These are phyloP conservation scores for Penicillium sp. DNA, from an alignment of 2,329 filamentous ascomycete genomes.

Conservation along the genomic window DNA sequence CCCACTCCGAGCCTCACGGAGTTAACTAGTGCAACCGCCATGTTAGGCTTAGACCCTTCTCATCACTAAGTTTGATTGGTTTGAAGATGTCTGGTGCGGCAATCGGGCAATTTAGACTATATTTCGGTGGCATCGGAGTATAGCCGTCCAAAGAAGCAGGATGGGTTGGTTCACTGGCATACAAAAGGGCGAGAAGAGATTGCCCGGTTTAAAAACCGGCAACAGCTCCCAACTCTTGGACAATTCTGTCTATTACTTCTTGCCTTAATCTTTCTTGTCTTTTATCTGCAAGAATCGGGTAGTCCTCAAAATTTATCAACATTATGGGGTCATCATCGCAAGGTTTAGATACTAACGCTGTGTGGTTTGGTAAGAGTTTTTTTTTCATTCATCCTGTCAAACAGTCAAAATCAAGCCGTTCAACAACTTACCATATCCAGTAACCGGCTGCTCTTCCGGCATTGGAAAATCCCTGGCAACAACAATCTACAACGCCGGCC, in stretches of 20 bases:
- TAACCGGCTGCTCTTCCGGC: slow-evolving; percentile 53
- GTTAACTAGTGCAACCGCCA: not conserved
- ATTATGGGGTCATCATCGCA: not conserved
- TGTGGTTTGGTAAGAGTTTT: slow-evolving; percentile 10
- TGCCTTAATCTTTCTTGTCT: not conserved
- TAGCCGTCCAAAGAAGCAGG: not conserved
- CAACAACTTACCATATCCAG: slow-evolving; percentile 28
- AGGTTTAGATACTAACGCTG: not conserved
- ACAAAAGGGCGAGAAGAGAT: not conserved
- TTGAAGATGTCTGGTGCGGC: not conserved
- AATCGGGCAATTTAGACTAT: not conserved
- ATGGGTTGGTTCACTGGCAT: not conserved
- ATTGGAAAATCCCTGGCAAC: slow-evolving; percentile 47
- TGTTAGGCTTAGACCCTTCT: not conserved
- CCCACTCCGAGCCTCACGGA: not conserved
- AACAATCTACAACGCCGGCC: slow-evolving; percentile 40
- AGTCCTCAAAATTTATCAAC: not conserved
- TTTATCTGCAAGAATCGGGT: too few species aligned
- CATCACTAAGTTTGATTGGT: not conserved
- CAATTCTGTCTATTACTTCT: not conserved
- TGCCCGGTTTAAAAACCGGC: too few species aligned
- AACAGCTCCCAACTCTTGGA: not conserved
- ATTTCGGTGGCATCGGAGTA: not conserved
- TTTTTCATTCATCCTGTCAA: not conserved
- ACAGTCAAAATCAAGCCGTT: not conserved